These are phyloP conservation scores for Sparassis latifolia DNA, from an alignment of 1,284 basidiomycete genomes.

Conservation along the genomic window DNA sequence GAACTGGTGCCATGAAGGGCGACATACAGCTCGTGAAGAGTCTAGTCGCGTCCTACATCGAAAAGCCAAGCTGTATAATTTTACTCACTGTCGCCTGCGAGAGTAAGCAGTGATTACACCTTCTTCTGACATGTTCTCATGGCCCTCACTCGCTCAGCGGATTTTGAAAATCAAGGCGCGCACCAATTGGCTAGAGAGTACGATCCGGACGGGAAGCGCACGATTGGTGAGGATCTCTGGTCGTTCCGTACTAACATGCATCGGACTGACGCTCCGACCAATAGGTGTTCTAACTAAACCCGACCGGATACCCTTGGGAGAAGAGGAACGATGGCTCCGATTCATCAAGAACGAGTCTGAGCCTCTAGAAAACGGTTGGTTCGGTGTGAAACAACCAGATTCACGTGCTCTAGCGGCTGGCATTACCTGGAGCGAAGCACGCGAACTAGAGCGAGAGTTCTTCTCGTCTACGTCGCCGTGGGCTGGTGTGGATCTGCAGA, in stretches of 20 bases:
- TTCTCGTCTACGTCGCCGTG: slow-evolving; percentile 55
- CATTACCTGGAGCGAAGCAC: slow-evolving; percentile 55
- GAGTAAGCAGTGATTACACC: slow-evolving; percentile 35
- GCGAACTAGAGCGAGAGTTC: slow-evolving; percentile 58
- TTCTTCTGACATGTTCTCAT: too few relatives aligned
- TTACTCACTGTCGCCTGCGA: slow-evolving; percentile 68
- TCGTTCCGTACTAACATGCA: neutral
- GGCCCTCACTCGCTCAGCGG: slow-evolving; percentile 35
- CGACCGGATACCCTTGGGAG: slow-evolving; percentile 60
- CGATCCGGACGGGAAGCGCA: slow-evolving; percentile 57
- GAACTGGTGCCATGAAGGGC: slow-evolving; percentile 32
- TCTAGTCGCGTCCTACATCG: slow-evolving; percentile 49
- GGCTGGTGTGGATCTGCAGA: slow-evolving; percentile 41
- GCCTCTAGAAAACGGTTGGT: slow-evolving; percentile 60
- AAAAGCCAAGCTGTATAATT: slow-evolving; percentile 60
- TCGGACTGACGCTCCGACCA: neutral
- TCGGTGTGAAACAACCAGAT: slow-evolving; percentile 66
- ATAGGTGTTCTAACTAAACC: slow-evolving; percentile 79
- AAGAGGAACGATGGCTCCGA: slow-evolving; percentile 53
- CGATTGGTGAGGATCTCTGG: slow-evolving; percentile 46
- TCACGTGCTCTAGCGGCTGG: slow-evolving; percentile 46
- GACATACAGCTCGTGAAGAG: slow-evolving; percentile 61
- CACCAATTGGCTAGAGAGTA: slow-evolving; percentile 40
- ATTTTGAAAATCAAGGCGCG: slow-evolving; percentile 68
- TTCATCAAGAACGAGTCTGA: slow-evolving; percentile 50